Base-by-base conservation (phyloP, 2,329 filamentous ascomycete genomes). In the Pyrenophora seminiperda region DNA sequence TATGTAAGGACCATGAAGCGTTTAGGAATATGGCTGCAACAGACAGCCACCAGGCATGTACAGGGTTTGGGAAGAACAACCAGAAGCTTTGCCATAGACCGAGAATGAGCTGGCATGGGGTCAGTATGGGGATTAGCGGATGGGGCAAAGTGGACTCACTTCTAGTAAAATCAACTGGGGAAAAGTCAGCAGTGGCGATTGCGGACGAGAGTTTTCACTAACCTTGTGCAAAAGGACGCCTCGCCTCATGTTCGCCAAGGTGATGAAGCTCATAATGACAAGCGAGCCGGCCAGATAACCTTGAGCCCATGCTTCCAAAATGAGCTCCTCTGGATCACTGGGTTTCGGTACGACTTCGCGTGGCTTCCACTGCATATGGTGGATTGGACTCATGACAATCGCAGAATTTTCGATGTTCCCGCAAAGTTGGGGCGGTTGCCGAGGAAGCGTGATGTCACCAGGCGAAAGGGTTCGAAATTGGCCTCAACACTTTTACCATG, bases 1-100 rank as follows among this genome's bases (percentile, higher is more conserved):
- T 88, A 67, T 88, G 85, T 7, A 88, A 70, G 10, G 76, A 79
- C 82, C 83, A 87, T 3, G 82, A 85, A n/a, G 79, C 72, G 56
- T 85, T 85, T 18, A 88, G 77, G 14, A 82, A 77, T 6, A 86
- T 80, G 6, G 82, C 84, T 2, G 81, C 83, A 18, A 77, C 74
- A 1, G 82, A 84, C 2, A 87, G 75, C 68, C 85, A 87, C 84
- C 84, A 87, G 40, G 81, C 83, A 62, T 84, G 85, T 3, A 75
- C 74, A 0, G 81, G 81, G 7, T 75, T 76, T 53, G 77, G 72
- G 45, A 80, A 77, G 69, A 86, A 85, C 29, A 84, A 79, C 65
- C 83, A 85, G 50, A 82, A 82, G 6, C 82, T 82, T 61, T 85
- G 81, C 41, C 78, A 77, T 51, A 82, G 75, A 4, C 80, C 82